Percentiles rank a stretch among this genome's conserved stretches.
phyloP scores from a whole-genome alignment of 306 rosid species.

The Adenanthera pavonina region DNA sequence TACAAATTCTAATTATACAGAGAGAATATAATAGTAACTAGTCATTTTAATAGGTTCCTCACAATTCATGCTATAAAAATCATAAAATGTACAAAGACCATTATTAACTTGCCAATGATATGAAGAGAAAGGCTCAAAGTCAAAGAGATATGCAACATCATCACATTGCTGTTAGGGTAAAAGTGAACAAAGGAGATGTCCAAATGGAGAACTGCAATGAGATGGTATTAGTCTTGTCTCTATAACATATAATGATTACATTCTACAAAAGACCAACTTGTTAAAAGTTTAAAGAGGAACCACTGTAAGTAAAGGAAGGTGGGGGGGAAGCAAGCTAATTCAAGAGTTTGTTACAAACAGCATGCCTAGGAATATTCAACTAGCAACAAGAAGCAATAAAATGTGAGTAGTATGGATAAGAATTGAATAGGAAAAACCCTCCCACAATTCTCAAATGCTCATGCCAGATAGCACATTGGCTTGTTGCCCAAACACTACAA shows the following conservation, averaged over 20 bases:
- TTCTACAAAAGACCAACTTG: neutral
- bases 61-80: too few species aligned
- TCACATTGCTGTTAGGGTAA: neutral
- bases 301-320: neutral
- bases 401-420: too few species aligned
- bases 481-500: conserved; percentile 33
- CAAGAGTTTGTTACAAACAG: conserved; percentile 1
- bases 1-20: neutral
- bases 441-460: conserved; percentile 8
- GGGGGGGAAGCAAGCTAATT: neutral
- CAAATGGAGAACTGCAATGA: neutral
- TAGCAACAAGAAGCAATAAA: too few species aligned
- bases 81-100: too few species aligned
- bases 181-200: neutral
- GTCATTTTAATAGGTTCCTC: too few species aligned
- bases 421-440: too few species aligned
- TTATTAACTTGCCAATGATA: too few species aligned
- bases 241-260: too few species aligned
- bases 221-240: neutral
- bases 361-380: neutral
- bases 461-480: neutral
- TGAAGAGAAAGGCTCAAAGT: too few species aligned
- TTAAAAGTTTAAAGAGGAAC: conserved; percentile 2
- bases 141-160: neutral
- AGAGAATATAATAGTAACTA: too few species aligned